Conservation (phyloP, 2,329 filamentous ascomycete genomes). For the Fusarium poae region DNA sequence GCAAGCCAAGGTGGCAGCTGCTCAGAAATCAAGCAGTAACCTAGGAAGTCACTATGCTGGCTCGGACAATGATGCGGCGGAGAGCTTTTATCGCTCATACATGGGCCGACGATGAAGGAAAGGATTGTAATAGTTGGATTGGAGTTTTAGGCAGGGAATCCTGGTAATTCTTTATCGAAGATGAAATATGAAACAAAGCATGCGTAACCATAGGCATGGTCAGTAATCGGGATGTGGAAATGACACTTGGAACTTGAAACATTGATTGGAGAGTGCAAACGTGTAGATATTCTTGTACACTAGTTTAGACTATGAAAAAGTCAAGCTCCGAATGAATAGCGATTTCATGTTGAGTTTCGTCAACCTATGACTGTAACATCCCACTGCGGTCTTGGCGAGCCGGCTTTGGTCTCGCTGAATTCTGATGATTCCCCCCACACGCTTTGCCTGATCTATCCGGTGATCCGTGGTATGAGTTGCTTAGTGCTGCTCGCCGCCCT, state of each 20-base stretch:
- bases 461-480: slow-evolving; percentile 30
- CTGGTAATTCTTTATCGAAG: slow-evolving; percentile 32
- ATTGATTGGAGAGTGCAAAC: slow-evolving; percentile 41
- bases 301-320: slow-evolving; percentile 52
- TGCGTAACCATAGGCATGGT: slow-evolving; percentile 10
- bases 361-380: slow-evolving; percentile 23
- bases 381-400: slow-evolving; percentile 30
- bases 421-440: slow-evolving; percentile 35
- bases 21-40: slow-evolving; percentile 81
- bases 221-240: slow-evolving; percentile 24
- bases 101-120: slow-evolving; percentile 74
- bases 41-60: slow-evolving; percentile 69
- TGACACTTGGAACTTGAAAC: slow-evolving; percentile 24
- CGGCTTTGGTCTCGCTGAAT: slow-evolving; percentile 34
- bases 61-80: slow-evolving; percentile 77
- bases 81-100: slow-evolving; percentile 93
- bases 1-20: slow-evolving; percentile 83
- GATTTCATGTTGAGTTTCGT: slow-evolving; percentile 19
- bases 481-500: slow-evolving; percentile 76
- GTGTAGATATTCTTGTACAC: slow-evolving; percentile 56
- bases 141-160: slow-evolving; percentile 47
- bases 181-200: slow-evolving; percentile 26
- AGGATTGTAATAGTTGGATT: slow-evolving; percentile 37
- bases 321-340: slow-evolving; percentile 41
- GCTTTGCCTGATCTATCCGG: slow-evolving; percentile 40